Conservation (phyloP, 2,329 filamentous ascomycete genomes). For the Rasamsonia emersonii region DNA sequence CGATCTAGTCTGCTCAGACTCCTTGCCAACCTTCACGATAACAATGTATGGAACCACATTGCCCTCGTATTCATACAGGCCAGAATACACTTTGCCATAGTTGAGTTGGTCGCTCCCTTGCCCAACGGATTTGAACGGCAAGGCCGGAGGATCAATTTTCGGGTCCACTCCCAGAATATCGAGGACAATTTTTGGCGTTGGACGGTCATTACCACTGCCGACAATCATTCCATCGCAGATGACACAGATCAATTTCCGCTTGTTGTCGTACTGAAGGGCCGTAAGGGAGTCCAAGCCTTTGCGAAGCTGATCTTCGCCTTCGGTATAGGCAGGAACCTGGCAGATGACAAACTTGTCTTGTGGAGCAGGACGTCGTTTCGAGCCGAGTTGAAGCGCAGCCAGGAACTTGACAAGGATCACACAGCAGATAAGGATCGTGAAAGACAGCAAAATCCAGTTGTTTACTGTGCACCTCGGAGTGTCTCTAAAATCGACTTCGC, state of each 20-base stretch:
- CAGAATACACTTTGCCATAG: conserved; percentile 97
- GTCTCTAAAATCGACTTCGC: conserved; percentile 75
- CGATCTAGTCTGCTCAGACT: conserved; percentile 80
- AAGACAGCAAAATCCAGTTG: conserved; percentile 80
- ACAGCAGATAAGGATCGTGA: conserved; percentile 71
- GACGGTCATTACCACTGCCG: conserved; percentile 88
- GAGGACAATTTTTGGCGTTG: conserved; percentile 93
- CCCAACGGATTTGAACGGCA: conserved; percentile 91
- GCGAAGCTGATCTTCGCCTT: conserved; percentile 88
- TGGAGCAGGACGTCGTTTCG: conserved; percentile 76
- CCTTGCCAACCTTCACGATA: conserved; percentile 93
- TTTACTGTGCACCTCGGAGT: conserved; percentile 71
- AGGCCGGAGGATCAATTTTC: conserved; percentile 86
- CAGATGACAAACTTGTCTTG: conserved; percentile 99
- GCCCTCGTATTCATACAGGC: conserved; percentile 93
- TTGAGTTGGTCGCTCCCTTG: conserved; percentile 86
- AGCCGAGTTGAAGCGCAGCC: conserved; percentile 84
- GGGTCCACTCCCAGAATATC: conserved; percentile 96
- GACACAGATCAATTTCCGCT: conserved; percentile 91
- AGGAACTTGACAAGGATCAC: conserved; percentile 86
- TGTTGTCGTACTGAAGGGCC: conserved; percentile 93
- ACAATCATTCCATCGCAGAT: conserved; percentile 97
- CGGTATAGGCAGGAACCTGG: conserved; percentile 94
- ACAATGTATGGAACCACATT: conserved; percentile 96
- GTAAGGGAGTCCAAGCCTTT: conserved; percentile 93